phyloP scores from a whole-genome alignment of 2,329 filamentous ascomycete genomes.

The Diaporthe helianthi region DNA sequence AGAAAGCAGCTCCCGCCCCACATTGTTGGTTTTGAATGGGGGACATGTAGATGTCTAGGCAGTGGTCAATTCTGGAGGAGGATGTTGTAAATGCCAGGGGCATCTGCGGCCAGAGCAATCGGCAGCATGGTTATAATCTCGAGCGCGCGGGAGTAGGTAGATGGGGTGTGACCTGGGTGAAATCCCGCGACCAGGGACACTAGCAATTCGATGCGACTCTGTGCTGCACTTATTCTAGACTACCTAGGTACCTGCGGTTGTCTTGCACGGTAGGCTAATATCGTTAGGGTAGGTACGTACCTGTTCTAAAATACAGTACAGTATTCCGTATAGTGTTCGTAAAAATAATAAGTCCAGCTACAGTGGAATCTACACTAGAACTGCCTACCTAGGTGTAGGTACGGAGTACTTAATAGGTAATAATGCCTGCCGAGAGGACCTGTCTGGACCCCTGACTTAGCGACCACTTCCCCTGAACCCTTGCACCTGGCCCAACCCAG shows the following conservation, averaged over 20 bases:
- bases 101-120: conserved; percentile 5
- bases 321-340: neutral
- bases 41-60: neutral
- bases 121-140: conserved; percentile 9
- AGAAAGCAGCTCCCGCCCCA: conserved; percentile 15
- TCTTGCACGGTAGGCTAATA: neutral
- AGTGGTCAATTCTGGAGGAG: conserved; percentile 8
- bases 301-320: neutral
- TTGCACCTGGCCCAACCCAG: conserved; percentile 12
- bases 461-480: conserved; percentile 19
- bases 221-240: neutral
- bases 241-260: neutral
- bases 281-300: neutral
- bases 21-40: conserved; percentile 24
- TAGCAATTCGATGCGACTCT: conserved; percentile 8
- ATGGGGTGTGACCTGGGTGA: conserved; percentile 11
- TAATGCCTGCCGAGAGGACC: conserved; percentile 6
- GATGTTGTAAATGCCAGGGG: conserved; percentile 21
- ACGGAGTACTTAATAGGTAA: no score
- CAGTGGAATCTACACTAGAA: neutral
- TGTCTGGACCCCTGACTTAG: conserved; percentile 26
- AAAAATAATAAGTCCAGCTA: no score
- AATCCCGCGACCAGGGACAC: conserved; percentile 10
- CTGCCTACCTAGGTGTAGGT: no score
- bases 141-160: no score